Evolutionary conservation across 805 yeast genomes (phyloP).

Genomic region (Saturnispora ahearnii): DNA sequence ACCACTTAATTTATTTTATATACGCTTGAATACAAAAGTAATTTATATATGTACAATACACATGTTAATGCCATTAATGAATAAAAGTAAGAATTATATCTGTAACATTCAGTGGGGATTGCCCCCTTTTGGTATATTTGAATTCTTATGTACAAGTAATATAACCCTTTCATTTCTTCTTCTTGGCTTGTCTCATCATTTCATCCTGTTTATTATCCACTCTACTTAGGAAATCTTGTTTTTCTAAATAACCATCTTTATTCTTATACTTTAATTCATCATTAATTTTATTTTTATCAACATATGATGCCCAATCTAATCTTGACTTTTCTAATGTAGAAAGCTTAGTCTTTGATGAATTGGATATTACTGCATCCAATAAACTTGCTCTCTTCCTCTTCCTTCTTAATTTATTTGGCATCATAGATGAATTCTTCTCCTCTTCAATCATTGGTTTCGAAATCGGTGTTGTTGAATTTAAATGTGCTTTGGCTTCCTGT

Average conservation of each 20-base stretch:
- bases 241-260: slow-evolving; percentile 85
- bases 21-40: neutral
- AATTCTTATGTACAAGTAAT: neutral
- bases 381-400: slow-evolving; percentile 68
- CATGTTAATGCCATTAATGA: too few species aligned
- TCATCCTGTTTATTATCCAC: slow-evolving; percentile 54
- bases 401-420: slow-evolving; percentile 7
- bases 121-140: too few species aligned
- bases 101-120: too few species aligned
- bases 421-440: neutral
- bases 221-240: slow-evolving; percentile 78
- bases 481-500: slow-evolving; percentile 80
- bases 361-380: slow-evolving; percentile 63
- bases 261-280: slow-evolving; percentile 77
- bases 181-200: slow-evolving; percentile 36
- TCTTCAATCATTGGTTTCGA: neutral
- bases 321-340: slow-evolving; percentile 90
- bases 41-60: neutral
- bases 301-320: slow-evolving; percentile 91
- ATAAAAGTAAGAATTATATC: too few species aligned
- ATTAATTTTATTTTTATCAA: slow-evolving; percentile 72
- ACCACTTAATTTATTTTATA: neutral
- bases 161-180: neutral
- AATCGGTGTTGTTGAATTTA: slow-evolving; percentile 38
- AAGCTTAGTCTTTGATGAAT: slow-evolving; percentile 65